Percentiles rank a stretch among this genome's conserved stretches.
Conservation (phyloP, 2,329 filamentous ascomycete species). For the Davidsoniella australis region DNA sequence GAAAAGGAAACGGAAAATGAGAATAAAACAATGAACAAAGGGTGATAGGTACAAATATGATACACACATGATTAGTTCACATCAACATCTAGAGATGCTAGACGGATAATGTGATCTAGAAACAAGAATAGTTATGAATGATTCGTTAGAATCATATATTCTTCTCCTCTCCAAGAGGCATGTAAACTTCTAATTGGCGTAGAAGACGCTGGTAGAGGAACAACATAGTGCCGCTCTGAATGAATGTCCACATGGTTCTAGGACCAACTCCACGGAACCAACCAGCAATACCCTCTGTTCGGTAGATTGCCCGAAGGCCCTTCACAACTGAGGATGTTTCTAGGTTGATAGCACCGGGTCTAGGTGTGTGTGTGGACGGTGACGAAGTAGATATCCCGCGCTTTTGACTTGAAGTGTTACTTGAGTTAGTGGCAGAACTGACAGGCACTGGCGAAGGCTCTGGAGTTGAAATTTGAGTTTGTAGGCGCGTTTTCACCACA, state of each 20-base stretch:
- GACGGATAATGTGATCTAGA: neutral
- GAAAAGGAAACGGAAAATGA: slow-evolving; percentile 3
- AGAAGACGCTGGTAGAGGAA: slow-evolving; percentile 84
- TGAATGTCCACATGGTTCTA: slow-evolving; percentile 87
- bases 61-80: slow-evolving; percentile 12
- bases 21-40: slow-evolving; percentile 6
- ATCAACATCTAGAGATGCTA: neutral
- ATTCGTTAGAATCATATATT: slow-evolving; percentile 8
- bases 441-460: slow-evolving; percentile 17
- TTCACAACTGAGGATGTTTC: slow-evolving; percentile 80
- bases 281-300: slow-evolving; percentile 69
- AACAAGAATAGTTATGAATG: neutral
- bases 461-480: slow-evolving; percentile 57
- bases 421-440: neutral
- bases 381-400: slow-evolving; percentile 79
- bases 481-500: slow-evolving; percentile 90
- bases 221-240: slow-evolving; percentile 92
- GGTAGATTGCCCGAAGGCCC: slow-evolving; percentile 75
- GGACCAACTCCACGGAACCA: slow-evolving; percentile 94
- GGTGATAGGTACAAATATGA: slow-evolving; percentile 12
- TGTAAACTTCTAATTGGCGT: slow-evolving; percentile 48
- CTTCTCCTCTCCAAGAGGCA: slow-evolving; percentile 19
- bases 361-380: slow-evolving; percentile 65
- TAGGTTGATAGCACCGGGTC: slow-evolving; percentile 61
- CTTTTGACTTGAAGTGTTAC: slow-evolving; percentile 29